These are phyloP conservation scores for Zancudomyces culisetae DNA, from an alignment of 371 early-diverging fungal species.

Conservation along the genomic window DNA sequence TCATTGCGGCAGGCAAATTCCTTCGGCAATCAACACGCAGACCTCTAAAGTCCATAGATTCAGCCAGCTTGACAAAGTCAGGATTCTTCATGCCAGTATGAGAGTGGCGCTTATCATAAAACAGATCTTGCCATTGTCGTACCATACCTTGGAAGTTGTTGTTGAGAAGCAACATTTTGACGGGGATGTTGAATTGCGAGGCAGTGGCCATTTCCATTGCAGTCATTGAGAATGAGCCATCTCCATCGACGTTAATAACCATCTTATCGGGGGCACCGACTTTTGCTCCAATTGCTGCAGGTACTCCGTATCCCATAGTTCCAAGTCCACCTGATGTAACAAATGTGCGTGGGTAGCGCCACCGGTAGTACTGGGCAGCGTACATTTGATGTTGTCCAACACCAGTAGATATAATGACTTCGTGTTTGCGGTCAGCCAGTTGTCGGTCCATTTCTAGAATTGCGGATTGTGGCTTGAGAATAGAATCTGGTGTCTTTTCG, in stretches of 20 bases:
- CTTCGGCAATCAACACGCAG: constrained; percentile 59
- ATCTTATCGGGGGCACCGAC: constrained; percentile 78
- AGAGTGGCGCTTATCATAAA: constrained; percentile 86
- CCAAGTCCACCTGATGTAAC: constrained; percentile 92
- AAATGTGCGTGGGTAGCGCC: constrained; percentile 73
- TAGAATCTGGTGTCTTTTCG: constrained; percentile 30
- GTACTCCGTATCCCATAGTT: constrained; percentile 94
- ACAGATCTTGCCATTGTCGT: constrained; percentile 96
- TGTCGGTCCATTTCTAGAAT: constrained; percentile 78
- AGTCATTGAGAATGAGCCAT: constrained; percentile 94
- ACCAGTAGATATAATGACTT: constrained; percentile 84
- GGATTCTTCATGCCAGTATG: constrained; percentile 89
- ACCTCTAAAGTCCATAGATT: constrained; percentile 80
- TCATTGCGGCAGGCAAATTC: constrained; percentile 73
- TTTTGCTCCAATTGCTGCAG: constrained; percentile 90
- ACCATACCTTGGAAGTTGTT: constrained; percentile 99
- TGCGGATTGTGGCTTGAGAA: constrained; percentile 79
- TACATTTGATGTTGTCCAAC: constrained; percentile 99
- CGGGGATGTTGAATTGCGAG: constrained; percentile 84
- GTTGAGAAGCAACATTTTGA: constrained; percentile 86
- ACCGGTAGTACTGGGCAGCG: constrained; percentile 71
- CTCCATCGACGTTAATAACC: constrained; percentile 93
- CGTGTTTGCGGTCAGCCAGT: constrained; percentile 60
- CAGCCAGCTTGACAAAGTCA: constrained; percentile 93
- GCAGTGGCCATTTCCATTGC: constrained; percentile 93